These are phyloP conservation scores for Globisporangium takayamanum DNA, from an alignment of 352 stramenopile genomes.

Conservation along the genomic window DNA sequence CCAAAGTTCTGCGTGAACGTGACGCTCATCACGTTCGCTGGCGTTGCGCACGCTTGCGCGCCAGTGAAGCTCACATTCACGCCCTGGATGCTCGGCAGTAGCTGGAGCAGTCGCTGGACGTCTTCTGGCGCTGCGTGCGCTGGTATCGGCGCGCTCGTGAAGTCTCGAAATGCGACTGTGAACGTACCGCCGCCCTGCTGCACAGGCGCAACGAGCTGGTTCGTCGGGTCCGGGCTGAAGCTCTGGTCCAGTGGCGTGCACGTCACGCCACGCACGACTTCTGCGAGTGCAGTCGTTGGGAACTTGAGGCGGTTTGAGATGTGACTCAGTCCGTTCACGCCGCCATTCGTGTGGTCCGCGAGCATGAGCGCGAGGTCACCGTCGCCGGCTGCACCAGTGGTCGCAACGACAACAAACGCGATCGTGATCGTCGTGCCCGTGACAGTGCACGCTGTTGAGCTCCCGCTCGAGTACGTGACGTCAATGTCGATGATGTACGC, in stretches of 20 bases:
- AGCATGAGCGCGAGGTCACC: constrained; percentile 44
- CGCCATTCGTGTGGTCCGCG: constrained; percentile 48
- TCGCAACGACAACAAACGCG: constrained; percentile 52
- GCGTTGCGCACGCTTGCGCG: constrained; percentile 53
- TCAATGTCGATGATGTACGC: constrained; percentile 61
- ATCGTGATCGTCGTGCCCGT: constrained; percentile 51
- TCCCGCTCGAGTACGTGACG: constrained; percentile 28
- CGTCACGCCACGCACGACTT: constrained; percentile 37
- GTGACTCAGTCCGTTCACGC: constrained; percentile 40
- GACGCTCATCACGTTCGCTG: constrained; percentile 52
- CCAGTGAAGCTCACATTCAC: constrained; percentile 48
- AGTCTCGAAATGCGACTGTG: constrained; percentile 54
- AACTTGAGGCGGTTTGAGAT: constrained; percentile 62
- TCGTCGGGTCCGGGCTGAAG: constrained; percentile 27
- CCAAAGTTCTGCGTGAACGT: constrained; percentile 81
- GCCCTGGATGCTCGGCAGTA: constrained; percentile 47
- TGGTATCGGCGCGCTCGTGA: constrained; percentile 54
- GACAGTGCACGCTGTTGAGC: constrained; percentile 35
- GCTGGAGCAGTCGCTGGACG: constrained; percentile 32
- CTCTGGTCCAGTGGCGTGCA: constrained; percentile 51
- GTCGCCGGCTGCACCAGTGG: constrained; percentile 31
- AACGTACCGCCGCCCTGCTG: constrained; percentile 42
- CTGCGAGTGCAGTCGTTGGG: constrained; percentile 35
- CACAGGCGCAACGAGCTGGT: constrained; percentile 40
- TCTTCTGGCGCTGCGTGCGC: constrained; percentile 26